These are phyloP conservation scores for Taiozyma sp. DNA, from an alignment of 1,139 yeast genomes.

Conservation along the genomic window DNA sequence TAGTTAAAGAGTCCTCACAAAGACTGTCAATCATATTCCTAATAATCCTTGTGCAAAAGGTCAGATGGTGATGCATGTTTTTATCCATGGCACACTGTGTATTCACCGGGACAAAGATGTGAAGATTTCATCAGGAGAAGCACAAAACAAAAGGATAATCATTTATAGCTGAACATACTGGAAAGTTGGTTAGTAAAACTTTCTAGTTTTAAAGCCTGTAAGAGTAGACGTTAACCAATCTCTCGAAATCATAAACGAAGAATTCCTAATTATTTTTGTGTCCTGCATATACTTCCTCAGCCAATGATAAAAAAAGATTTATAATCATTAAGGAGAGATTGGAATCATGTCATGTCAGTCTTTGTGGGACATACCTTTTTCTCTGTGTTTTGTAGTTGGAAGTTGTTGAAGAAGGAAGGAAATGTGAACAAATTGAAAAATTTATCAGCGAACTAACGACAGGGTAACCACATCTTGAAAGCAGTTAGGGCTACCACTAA, in stretches of 20 bases:
- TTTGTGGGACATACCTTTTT: not conserved
- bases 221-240: not conserved
- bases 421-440: not conserved
- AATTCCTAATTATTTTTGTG: conserved; percentile 49
- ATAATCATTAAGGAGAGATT: conserved; percentile 27
- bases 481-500: not conserved
- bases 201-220: not conserved
- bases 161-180: not conserved
- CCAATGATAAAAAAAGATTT: conserved; percentile 22
- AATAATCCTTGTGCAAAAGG: not conserved
- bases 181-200: not conserved
- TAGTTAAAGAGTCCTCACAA: not conserved
- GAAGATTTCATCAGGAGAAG: conserved; percentile 27
- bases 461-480: not conserved
- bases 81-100: conserved; percentile 49
- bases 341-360: not conserved
- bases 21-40: not conserved
- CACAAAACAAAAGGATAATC: not conserved
- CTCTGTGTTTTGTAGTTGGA: not conserved
- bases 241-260: conserved; percentile 52
- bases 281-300: conserved; percentile 70
- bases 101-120: conserved; percentile 51
- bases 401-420: not conserved
- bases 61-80: conserved; percentile 96
- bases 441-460: not conserved